These are phyloP conservation scores for Trametes sp. DNA, from an alignment of 1,284 basidiomycete species.

Conservation along the genomic window DNA sequence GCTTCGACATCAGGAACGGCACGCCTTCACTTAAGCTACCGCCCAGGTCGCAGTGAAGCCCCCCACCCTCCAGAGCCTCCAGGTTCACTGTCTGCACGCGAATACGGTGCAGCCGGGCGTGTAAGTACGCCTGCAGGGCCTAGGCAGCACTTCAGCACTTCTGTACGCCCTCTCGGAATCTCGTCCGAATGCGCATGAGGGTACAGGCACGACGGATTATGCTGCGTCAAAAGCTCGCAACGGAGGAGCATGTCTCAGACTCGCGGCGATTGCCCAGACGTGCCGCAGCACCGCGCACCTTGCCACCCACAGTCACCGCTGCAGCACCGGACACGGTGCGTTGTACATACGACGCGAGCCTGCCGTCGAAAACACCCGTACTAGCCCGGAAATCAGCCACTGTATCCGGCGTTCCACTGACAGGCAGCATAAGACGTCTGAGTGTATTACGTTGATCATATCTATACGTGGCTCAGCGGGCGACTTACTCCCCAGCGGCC, in stretches of 20 bases:
- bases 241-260: background rate
- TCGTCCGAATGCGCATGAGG: too few species aligned
- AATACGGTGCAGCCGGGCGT: too few species aligned
- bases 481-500: too few species aligned
- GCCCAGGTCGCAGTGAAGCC: background rate
- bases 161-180: too few species aligned
- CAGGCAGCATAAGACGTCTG: too few species aligned
- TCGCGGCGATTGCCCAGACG: background rate
- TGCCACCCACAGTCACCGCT: background rate
- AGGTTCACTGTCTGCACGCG: background rate
- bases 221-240: background rate
- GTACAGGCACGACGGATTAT: too few species aligned
- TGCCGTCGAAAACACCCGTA: background rate
- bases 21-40: constrained; percentile 3
- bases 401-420: background rate
- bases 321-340: background rate
- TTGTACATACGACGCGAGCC: background rate
- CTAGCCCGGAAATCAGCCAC: background rate
- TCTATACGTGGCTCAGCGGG: too few species aligned
- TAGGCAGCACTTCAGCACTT: too few species aligned
- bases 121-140: too few species aligned
- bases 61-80: background rate
- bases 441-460: too few species aligned
- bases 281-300: background rate
- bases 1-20: constrained; percentile 4